Evolutionary conservation across 371 early-diverging fungal species (phyloP), one percentile per base, ranked within the genome.

Genomic region (Saksenaea vasiformis): DNA sequence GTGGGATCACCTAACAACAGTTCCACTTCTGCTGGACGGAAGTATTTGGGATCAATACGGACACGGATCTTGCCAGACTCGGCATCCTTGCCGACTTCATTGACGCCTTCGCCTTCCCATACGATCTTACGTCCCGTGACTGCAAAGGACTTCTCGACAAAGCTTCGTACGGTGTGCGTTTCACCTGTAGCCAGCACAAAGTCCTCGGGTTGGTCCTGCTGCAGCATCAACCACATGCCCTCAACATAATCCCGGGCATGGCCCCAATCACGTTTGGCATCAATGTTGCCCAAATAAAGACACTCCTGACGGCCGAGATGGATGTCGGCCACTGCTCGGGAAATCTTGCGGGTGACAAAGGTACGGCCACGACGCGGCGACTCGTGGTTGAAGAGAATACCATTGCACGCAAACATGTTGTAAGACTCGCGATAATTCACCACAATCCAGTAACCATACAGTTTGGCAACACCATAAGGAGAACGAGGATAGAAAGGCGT

Each of bases 211-310:
- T 69, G 34, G n/a, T 91, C 87, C 71, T 91, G 91, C 72, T 91
- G 93, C 9, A 93, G 76, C 90, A 93, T 93, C 57, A 85, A 74
- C 91, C 91, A 91, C 93, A 91, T 93, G 57, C 92, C 93, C 79
- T 90, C 90, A 62, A 91, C 78, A 68, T 93, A 93, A 69, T 93
- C 93, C 56, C 86, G 82, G 26, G 92, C 93, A 72, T 93, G 92
- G 43, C 93, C 93, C 93, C 93, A 93, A 76, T 91, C 92, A 74
- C 93, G 85, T 75, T 86, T 87, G 60, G 93, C 86, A 74, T 93
- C 91, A 28, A 93, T 76, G 71, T 93, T 93, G 65, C 93, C 93
- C 13, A 93, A 72, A 70, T 87, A 87, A 22, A 93, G 61, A 70
- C 90, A 89, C n/a, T 87, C 80, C 66, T 89, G 85, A 65, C 82